Evolutionary conservation across 2,329 filamentous ascomycete species (phyloP).

Genomic region (Fusarium metavorans): DNA sequence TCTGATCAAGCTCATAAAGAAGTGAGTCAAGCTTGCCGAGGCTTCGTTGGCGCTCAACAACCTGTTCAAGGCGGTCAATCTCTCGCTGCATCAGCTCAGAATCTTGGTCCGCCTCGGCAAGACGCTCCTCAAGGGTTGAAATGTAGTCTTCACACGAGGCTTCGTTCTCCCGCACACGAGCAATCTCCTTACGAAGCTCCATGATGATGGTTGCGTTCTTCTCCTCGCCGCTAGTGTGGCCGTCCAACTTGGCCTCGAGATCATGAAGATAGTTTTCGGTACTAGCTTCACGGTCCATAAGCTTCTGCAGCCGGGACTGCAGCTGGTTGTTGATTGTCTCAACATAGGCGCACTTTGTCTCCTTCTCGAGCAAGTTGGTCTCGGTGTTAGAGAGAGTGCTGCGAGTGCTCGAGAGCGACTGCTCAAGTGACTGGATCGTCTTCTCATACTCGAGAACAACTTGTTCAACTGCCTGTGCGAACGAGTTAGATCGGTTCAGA

Average conservation of each 20-base stretch:
- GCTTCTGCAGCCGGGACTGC: conserved; percentile 89
- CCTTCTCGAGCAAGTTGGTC: conserved; percentile 88
- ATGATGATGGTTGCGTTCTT: conserved; percentile 87
- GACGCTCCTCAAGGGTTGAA: conserved; percentile 91
- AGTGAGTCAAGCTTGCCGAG: conserved; percentile 94
- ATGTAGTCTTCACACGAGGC: conserved; percentile 95
- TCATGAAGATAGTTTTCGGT: conserved; percentile 95
- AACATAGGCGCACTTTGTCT: conserved; percentile 91
- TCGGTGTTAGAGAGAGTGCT: conserved; percentile 86
- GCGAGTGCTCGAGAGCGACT: conserved; percentile 89
- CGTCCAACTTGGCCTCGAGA: conserved; percentile 89
- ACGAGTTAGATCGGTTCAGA: conserved; percentile 93
- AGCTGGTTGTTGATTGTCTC: conserved; percentile 94
- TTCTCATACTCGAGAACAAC: conserved; percentile 98
- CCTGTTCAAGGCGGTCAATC: conserved; percentile 92
- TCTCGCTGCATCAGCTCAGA: conserved; percentile 97
- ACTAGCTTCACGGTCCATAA: conserved; percentile 89
- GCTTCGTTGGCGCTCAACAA: conserved; percentile 94
- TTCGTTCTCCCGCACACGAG: conserved; percentile 89
- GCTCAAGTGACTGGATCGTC: conserved; percentile 93
- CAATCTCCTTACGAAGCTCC: conserved; percentile 91
- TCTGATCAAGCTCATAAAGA: conserved; percentile 87
- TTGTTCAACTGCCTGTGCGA: conserved; percentile 94
- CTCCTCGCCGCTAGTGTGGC: conserved; percentile 91
- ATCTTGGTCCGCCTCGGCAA: conserved; percentile 96